Evolutionary conservation across 805 yeast species (phyloP).

Genomic region (Kodamaea laetipori): DNA sequence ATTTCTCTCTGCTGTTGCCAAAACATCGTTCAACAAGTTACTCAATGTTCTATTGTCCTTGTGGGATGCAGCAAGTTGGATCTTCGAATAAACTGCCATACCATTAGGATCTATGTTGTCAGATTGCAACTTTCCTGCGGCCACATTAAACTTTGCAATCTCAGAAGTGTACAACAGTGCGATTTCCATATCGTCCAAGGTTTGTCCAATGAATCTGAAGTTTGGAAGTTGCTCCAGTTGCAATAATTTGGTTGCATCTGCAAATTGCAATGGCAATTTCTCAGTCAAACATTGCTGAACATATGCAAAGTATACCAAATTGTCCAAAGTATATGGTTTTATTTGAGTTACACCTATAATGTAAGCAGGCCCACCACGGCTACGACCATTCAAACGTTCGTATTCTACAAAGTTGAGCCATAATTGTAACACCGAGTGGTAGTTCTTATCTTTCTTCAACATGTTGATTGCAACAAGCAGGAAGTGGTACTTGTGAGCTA

Average conservation of each 20-base stretch:
- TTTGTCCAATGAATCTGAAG: slow-evolving; percentile 18
- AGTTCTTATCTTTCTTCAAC: slow-evolving; percentile 17
- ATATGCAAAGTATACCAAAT: slow-evolving; percentile 38
- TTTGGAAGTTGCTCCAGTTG: slow-evolving; percentile 28
- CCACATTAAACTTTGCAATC: slow-evolving; percentile 7
- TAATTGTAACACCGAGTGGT: slow-evolving; percentile 28
- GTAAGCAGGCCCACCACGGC: not conserved
- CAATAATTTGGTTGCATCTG: slow-evolving; percentile 31
- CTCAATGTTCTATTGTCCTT: slow-evolving; percentile 24
- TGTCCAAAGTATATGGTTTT: slow-evolving; percentile 20
- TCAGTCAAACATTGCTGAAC: slow-evolving; percentile 31
- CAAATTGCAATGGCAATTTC: slow-evolving; percentile 23
- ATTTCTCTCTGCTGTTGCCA: slow-evolving; percentile 25
- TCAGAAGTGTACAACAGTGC: slow-evolving; percentile 10
- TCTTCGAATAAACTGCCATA: slow-evolving; percentile 21
- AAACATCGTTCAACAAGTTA: slow-evolving; percentile 27
- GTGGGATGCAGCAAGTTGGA: slow-evolving; percentile 23
- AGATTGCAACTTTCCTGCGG: slow-evolving; percentile 15
- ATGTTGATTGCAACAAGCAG: slow-evolving; percentile 22
- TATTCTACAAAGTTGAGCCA: slow-evolving; percentile 41
- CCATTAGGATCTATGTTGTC: slow-evolving; percentile 40
- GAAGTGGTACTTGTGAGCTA: slow-evolving; percentile 40
- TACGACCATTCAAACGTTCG: slow-evolving; percentile 8
- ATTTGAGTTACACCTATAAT: slow-evolving; percentile 14
- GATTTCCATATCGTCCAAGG: slow-evolving; percentile 21